These are phyloP conservation scores for Suillus clintonianus DNA, from an alignment of 768 basidiomycete genomes.

Conservation along the genomic window DNA sequence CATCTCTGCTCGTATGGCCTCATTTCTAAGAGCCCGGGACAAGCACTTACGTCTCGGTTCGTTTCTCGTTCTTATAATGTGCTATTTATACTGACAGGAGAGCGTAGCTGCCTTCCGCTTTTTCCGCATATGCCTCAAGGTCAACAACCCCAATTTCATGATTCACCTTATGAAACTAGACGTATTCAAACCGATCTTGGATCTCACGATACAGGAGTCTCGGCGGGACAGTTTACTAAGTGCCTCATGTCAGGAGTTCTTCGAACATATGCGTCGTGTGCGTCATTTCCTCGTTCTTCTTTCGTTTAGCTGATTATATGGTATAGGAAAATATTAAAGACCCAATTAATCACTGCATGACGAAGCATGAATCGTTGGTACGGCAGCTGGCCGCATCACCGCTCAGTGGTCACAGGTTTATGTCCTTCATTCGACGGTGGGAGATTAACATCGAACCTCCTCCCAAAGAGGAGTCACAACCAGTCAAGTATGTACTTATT, in stretches of 20 bases:
- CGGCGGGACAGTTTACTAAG: conserved; percentile 88
- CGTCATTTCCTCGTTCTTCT: conserved; percentile 22
- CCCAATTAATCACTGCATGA: conserved; percentile 82
- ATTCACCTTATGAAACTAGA: conserved; percentile 83
- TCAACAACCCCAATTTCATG: conserved; percentile 76
- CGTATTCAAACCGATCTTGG: conserved; percentile 78
- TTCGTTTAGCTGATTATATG: conserved; percentile 8
- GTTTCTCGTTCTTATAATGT: conserved; percentile 26
- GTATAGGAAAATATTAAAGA: conserved; percentile 85
- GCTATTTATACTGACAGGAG: conserved; percentile 12
- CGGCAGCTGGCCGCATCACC: conserved; percentile 61
- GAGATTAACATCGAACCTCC: conserved; percentile 91
- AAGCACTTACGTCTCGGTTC: conserved; percentile 91
- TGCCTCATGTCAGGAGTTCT: conserved; percentile 94
- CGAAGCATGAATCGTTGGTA: conserved; percentile 65
- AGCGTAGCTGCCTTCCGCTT: conserved; percentile 84
- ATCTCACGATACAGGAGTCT: conserved; percentile 82
- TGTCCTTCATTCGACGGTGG: conserved; percentile 74
- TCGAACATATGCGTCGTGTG: conserved; percentile 89
- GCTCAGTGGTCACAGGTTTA: conserved; percentile 68
- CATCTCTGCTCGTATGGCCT: conserved; percentile 72
- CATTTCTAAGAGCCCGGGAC: conserved; percentile 78
- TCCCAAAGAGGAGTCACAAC: conserved; percentile 51
- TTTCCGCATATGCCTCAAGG: conserved; percentile 82
- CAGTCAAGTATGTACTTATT: conserved; percentile 48